Evolutionary conservation across 768 basidiomycete genomes (phyloP).

Genomic region (Hortiboletus campestris): DNA sequence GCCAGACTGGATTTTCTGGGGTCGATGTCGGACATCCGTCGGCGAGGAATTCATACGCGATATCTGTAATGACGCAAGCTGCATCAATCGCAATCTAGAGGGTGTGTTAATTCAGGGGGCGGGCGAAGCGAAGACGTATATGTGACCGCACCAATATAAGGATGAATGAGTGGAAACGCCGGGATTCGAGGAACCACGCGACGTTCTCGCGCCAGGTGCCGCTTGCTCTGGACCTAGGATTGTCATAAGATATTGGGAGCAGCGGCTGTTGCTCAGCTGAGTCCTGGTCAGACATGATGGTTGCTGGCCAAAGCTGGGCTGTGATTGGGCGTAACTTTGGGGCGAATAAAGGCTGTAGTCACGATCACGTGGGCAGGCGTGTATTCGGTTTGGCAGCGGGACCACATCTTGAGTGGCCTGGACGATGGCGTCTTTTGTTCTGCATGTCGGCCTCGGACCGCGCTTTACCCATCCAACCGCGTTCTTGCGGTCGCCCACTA

Average conservation of each 20-base stretch:
- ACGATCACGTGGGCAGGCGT: conserved; percentile 21
- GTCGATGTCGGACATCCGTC: conserved; percentile 39
- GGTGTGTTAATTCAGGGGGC: conserved; percentile 7
- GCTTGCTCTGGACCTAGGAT: conserved; percentile 4
- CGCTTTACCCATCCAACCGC: conserved; percentile 1
- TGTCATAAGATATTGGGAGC: conserved; percentile 34
- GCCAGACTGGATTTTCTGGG: conserved; percentile 55
- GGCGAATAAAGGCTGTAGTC: conserved; percentile 5
- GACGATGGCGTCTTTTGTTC: conserved; percentile 13
- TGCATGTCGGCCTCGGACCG: conserved; percentile 21
- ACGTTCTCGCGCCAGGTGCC: conserved; percentile 33
- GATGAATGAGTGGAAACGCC: conserved; percentile 52
- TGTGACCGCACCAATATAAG: conserved; percentile 51
- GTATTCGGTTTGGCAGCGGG: neutral
- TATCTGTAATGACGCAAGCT: conserved; percentile 66
- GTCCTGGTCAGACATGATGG: conserved; percentile 36
- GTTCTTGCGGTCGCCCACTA: neutral
- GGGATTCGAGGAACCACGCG: conserved; percentile 52
- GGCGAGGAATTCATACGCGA: conserved; percentile 64
- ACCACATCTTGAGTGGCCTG: neutral
- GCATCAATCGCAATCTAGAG: conserved; percentile 62
- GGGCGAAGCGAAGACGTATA: conserved; percentile 19
- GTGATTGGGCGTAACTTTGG: neutral
- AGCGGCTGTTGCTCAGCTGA: conserved; percentile 49
- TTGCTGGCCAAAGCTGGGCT: conserved; percentile 17